Evolutionary conservation across 2,329 filamentous ascomycete species (phyloP).

Genomic region (Colletotrichum liriopes): DNA sequence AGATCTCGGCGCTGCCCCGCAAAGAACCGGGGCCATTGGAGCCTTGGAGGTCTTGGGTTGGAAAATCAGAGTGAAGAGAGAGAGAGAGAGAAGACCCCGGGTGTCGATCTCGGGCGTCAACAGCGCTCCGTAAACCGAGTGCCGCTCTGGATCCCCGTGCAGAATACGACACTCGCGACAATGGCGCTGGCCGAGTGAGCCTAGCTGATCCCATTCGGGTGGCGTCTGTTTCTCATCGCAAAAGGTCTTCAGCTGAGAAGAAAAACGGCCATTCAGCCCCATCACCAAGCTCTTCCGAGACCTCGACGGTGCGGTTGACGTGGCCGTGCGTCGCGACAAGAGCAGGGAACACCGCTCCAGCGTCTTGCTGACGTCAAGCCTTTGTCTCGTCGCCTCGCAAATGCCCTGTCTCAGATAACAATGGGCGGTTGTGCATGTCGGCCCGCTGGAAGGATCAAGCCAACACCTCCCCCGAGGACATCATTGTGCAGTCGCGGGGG

Average conservation of each 20-base stretch:
- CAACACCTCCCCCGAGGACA: background rate
- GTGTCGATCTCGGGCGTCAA: constrained; percentile 22
- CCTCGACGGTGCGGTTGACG: constrained; percentile 15
- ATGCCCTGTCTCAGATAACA: constrained; percentile 13
- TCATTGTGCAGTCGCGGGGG: constrained; percentile 15
- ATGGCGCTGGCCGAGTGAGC: background rate
- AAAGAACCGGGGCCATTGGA: constrained; percentile 11
- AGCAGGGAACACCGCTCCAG: background rate
- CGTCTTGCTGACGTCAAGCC: constrained; percentile 24
- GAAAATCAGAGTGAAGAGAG: background rate
- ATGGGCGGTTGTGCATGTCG: background rate
- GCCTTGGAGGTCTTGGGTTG: constrained; percentile 9
- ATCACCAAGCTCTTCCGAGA: background rate
- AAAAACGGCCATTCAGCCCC: background rate
- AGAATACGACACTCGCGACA: background rate
- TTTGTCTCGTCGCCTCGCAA: constrained; percentile 5
- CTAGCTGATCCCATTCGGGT: background rate
- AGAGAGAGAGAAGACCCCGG: background rate
- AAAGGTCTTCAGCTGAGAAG: background rate
- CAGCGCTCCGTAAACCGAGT: constrained; percentile 18
- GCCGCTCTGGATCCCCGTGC: background rate
- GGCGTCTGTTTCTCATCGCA: background rate
- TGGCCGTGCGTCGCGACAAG: constrained; percentile 24
- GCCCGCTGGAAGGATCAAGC: constrained; percentile 7
- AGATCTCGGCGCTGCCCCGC: constrained; percentile 13